phyloP scores from a whole-genome alignment of 2,329 filamentous ascomycete genomes.

The Monilinia vaccinii-corymbosi region DNA sequence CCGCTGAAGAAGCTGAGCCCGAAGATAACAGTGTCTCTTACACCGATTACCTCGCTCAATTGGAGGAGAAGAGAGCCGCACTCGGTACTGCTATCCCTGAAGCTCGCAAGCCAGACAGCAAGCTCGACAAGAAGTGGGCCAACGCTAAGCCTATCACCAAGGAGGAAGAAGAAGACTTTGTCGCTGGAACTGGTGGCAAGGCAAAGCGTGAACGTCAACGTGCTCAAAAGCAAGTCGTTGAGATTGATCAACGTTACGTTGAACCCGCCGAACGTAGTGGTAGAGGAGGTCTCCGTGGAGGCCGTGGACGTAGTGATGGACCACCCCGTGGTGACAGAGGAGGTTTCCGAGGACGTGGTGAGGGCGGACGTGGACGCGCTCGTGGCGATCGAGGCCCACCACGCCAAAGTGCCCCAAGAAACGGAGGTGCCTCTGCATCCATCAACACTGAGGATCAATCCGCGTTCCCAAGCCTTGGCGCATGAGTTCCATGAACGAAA shows the following conservation, averaged over 20 bases:
- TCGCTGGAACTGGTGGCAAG: constrained; percentile 68
- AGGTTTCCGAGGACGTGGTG: constrained; percentile 37
- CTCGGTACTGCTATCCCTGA: constrained; percentile 56
- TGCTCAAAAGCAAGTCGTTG: constrained; percentile 83
- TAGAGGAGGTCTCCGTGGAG: constrained; percentile 43
- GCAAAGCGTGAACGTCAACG: constrained; percentile 75
- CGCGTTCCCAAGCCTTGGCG: constrained; percentile 46
- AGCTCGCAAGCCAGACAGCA: constrained; percentile 80
- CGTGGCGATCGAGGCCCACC: constrained; percentile 36
- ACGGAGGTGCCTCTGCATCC: constrained; percentile 25
- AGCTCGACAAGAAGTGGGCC: constrained; percentile 87
- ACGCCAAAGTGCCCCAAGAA: constrained; percentile 31
- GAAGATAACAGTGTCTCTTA: constrained; percentile 84
- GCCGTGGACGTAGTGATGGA: constrained; percentile 42
- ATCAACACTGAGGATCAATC: constrained; percentile 41
- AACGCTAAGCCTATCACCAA: constrained; percentile 64
- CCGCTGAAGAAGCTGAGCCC: constrained; percentile 39
- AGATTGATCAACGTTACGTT: constrained; percentile 77
- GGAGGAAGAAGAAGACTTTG: constrained; percentile 63
- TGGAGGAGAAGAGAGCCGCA: constrained; percentile 66
- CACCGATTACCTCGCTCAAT: constrained; percentile 74
- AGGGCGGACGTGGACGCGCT: constrained; percentile 41
- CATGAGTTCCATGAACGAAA: constrained; percentile 21
- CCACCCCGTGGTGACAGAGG: constrained; percentile 36
- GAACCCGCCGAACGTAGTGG: constrained; percentile 56